Percentiles rank a stretch among this genome's conserved stretches.
Evolutionary conservation across 2,329 filamentous ascomycete genomes (phyloP).

Genomic region (Zasmidium citrigriseum): DNA sequence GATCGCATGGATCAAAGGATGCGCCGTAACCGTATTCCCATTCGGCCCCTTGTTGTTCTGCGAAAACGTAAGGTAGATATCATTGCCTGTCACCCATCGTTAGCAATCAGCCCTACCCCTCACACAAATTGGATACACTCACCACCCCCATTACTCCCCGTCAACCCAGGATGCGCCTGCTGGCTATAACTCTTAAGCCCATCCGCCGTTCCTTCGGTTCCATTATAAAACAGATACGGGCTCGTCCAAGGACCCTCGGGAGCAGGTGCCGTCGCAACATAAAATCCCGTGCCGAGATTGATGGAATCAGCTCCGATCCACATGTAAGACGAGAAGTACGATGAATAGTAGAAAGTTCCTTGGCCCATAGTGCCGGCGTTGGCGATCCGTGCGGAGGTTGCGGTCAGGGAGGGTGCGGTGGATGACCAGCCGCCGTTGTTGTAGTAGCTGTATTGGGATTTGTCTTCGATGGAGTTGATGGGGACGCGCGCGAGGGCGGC

Average conservation of each 20-base stretch:
- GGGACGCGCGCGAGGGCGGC: constrained; percentile 22
- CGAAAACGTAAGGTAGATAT: too few species aligned
- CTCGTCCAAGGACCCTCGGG: constrained; percentile 34
- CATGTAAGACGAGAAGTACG: constrained; percentile 29
- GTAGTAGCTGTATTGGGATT: constrained; percentile 24
- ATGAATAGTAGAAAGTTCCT: constrained; percentile 34
- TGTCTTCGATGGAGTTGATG: constrained; percentile 20
- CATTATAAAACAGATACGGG: constrained; percentile 20
- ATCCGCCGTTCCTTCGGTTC: constrained; percentile 16
- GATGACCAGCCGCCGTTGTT: constrained; percentile 14
- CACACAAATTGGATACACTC: too few species aligned
- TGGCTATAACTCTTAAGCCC: constrained; percentile 16
- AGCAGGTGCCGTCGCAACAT: constrained; percentile 29
- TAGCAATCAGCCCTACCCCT: too few species aligned
- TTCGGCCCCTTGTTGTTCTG: too few species aligned
- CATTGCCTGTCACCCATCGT: too few species aligned
- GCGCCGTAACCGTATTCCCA: too few species aligned
- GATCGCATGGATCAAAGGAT: too few species aligned
- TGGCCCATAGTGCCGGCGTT: constrained; percentile 32
- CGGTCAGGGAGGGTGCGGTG: constrained; percentile 16
- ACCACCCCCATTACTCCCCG: constrained; percentile 12
- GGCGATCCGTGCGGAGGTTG: constrained; percentile 6
- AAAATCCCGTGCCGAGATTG: constrained; percentile 23
- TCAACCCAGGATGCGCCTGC: constrained; percentile 23
- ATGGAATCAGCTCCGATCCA: constrained; percentile 32